Evolutionary conservation across 768 basidiomycete genomes (phyloP), one percentile per base, ranked within the genome.

Genomic region (Xerocomellus chrysenteron): DNA sequence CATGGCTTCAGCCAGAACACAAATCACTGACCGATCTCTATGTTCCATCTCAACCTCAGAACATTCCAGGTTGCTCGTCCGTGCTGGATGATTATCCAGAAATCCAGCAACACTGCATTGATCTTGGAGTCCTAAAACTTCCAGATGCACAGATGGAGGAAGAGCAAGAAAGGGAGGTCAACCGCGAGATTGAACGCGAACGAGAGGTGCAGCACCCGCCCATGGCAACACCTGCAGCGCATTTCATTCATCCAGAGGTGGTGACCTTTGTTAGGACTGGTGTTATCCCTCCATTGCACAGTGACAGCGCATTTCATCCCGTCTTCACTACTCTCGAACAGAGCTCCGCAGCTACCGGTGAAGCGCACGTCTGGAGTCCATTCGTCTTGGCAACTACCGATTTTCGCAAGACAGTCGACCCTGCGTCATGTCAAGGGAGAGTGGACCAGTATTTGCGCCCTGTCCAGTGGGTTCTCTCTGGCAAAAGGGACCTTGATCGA

Each of bases 91-190:
- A 46, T 19, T 32, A 32, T n/a, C 30, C 30, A 47, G 46, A 47
- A 1, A 32, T 47, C 30, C 46, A 47, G 32, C n/a, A 47, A 32
- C 46, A 33, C 2, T 47, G 46, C 46, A 19, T 33, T 33, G 7
- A 32, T 19, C 30, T 47, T 32, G 45, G 45, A 19, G 45, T 33
- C 33, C 45, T 47, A 5, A 32, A n/a, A 33, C 30, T 47, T 33
- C 45, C 45, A 13, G 32, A 12, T 2, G 30, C 46, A 19, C 46
- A 21, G 46, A 35, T 47, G 46, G 46, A 47, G 6, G 78, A 80
- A 57, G 80, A 80, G 48, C 78, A 80, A 52, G 79, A 80, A 61
- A 65, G 79, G 43, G 78, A 80, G 54, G 68, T 80, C 11, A 63
- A 60, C 5, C 76, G 75, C 40, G 78, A 80, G 59, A 65, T 74